Percentiles rank a stretch among this genome's conserved stretches.
phyloP scores from a whole-genome alignment of 2,329 filamentous ascomycete species.

The Pseudogymnoascus sp. region DNA sequence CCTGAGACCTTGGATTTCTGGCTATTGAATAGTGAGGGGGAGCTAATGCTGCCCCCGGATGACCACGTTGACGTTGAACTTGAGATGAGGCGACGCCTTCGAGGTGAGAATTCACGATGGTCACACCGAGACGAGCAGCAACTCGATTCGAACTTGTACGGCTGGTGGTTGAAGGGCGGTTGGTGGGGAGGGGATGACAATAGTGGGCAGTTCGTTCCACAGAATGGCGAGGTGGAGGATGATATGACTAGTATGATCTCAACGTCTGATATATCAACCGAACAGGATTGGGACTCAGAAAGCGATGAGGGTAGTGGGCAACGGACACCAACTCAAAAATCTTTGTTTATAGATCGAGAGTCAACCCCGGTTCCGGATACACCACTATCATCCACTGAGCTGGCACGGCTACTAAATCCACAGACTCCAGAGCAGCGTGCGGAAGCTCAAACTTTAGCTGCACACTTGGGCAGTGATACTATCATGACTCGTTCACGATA shows the following conservation, averaged over 20 bases:
- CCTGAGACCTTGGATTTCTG: conserved; percentile 40
- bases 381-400: conserved; percentile 55
- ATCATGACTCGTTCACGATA: conserved; percentile 79
- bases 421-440: conserved; percentile 67
- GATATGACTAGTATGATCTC: conserved; percentile 80
- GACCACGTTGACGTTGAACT: conserved; percentile 71
- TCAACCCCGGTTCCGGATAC: conserved; percentile 52
- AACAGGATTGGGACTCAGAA: conserved; percentile 38
- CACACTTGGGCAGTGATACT: conserved; percentile 61
- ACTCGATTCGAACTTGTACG: conserved; percentile 68
- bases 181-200: conserved; percentile 77
- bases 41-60: conserved; percentile 46
- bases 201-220: conserved; percentile 67
- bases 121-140: conserved; percentile 49
- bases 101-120: conserved; percentile 32
- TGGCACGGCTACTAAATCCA: conserved; percentile 77
- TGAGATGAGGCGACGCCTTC: conserved; percentile 60
- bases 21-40: conserved; percentile 43
- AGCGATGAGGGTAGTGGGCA: conserved; percentile 40
- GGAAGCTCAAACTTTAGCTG: conserved; percentile 72
- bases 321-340: conserved; percentile 65
- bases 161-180: conserved; percentile 75
- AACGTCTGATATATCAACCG: conserved; percentile 23
- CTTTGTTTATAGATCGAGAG: conserved; percentile 45
- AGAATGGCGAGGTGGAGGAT: conserved; percentile 47